These are phyloP conservation scores for Penstemon barbatus DNA, from an alignment of 257 asterid genomes.

Conservation along the genomic window DNA sequence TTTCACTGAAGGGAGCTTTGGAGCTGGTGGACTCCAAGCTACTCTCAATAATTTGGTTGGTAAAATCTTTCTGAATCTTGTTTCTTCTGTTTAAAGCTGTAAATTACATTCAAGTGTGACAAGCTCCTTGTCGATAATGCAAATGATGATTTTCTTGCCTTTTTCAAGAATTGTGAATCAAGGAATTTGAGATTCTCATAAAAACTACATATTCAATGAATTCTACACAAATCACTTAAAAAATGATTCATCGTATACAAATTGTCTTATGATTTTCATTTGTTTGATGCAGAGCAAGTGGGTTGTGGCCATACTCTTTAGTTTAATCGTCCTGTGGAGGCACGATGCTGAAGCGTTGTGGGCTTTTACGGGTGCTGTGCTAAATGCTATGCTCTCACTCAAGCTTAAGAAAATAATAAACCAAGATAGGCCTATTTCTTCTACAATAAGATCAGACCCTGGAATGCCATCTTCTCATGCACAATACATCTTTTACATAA, in stretches of 20 bases:
- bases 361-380: constrained; percentile 64
- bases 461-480: constrained; percentile 98
- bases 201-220: not conserved
- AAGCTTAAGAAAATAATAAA: constrained; percentile 56
- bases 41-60: constrained; percentile 59
- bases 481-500: constrained; percentile 54
- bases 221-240: not conserved
- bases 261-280: not conserved
- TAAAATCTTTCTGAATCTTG: constrained; percentile 17
- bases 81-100: not conserved
- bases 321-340: constrained; percentile 54
- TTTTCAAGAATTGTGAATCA: not conserved
- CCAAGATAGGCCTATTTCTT: constrained; percentile 71
- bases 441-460: constrained; percentile 69
- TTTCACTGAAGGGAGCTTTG: constrained; percentile 32
- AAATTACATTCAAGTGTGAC: too few relatives aligned
- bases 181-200: not conserved
- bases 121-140: not conserved
- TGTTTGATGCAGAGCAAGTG: constrained; percentile 70
- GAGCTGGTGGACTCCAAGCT: constrained; percentile 48
- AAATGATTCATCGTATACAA: not conserved
- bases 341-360: constrained; percentile 72
- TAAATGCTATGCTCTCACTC: constrained; percentile 49
- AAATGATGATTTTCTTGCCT: not conserved
- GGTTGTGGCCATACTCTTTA: constrained; percentile 45